phyloP scores from a whole-genome alignment of 306 rosid genomes.

The Carpinus viminea region DNA sequence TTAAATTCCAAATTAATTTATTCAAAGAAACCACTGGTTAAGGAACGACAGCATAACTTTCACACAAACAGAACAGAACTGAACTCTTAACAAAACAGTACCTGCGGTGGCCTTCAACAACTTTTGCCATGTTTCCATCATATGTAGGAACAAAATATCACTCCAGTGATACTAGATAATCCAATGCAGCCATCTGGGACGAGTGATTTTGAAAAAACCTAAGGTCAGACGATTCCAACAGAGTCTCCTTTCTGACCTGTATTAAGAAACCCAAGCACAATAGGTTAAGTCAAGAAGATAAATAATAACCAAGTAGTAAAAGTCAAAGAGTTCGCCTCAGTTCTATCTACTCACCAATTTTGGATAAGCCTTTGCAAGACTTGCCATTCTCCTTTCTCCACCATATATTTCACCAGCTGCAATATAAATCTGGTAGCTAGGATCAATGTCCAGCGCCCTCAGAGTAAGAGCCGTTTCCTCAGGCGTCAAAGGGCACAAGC shows the following conservation, averaged over 20 bases:
- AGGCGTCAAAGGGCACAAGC: slow-evolving; percentile 93
- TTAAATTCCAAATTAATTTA: background rate
- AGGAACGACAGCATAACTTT: too few relatives aligned
- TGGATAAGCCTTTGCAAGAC: slow-evolving; percentile 76
- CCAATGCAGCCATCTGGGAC: slow-evolving; percentile 98
- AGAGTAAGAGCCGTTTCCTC: slow-evolving; percentile 95
- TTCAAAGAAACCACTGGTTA: background rate
- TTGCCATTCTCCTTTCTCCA: slow-evolving; percentile 75
- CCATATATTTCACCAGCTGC: slow-evolving; percentile 99
- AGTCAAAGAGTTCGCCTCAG: slow-evolving; percentile 12
- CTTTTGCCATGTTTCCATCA: slow-evolving; percentile 99
- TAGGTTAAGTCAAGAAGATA: slow-evolving; percentile 8
- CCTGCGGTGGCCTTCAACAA: slow-evolving; percentile 99
- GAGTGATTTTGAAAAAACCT: slow-evolving; percentile 91
- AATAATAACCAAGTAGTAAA: slow-evolving; percentile 19
- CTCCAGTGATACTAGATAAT: slow-evolving; percentile 93
- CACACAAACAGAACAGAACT: background rate
- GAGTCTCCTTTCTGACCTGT: slow-evolving; percentile 95
- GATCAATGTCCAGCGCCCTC: slow-evolving; percentile 84
- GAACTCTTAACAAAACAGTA: slow-evolving; percentile 28
- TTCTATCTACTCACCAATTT: slow-evolving; percentile 60
- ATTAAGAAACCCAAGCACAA: slow-evolving; percentile 28
- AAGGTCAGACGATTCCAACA: slow-evolving; percentile 81
- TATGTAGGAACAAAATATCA: slow-evolving; percentile 95
- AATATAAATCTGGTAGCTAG: slow-evolving; percentile 83